These are phyloP conservation scores for Phanerochaete carnosa DNA, from an alignment of 768 basidiomycete genomes.

Conservation along the genomic window DNA sequence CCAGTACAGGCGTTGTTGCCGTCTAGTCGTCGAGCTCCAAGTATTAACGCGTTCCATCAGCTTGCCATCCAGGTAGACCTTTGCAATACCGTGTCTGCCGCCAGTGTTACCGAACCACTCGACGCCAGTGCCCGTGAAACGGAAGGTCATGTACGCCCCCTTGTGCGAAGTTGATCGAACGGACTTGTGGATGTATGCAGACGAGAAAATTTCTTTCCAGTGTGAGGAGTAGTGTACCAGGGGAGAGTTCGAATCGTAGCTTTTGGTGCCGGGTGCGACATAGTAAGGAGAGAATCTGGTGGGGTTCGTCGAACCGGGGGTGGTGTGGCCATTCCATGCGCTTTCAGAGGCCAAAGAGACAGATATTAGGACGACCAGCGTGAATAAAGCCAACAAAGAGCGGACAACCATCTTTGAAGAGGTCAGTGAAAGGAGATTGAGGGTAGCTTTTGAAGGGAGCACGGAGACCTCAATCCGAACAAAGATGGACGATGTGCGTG, in stretches of 20 bases:
- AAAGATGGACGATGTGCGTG: not conserved
- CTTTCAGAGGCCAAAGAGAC: slow-evolving; percentile 29
- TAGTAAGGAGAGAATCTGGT: slow-evolving; percentile 64
- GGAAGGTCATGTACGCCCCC: slow-evolving; percentile 50
- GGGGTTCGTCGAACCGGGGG: slow-evolving; percentile 44
- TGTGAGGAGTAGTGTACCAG: slow-evolving; percentile 58
- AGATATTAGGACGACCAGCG: slow-evolving; percentile 21
- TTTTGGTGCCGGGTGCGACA: slow-evolving; percentile 68
- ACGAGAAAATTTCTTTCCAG: slow-evolving; percentile 56
- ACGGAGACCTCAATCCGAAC: not conserved
- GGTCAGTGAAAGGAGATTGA: slow-evolving; percentile 1
- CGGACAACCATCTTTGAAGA: slow-evolving; percentile 8
- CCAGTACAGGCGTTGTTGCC: slow-evolving; percentile 68
- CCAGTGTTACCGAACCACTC: slow-evolving; percentile 74
- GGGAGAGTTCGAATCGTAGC: slow-evolving; percentile 67
- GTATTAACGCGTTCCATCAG: slow-evolving; percentile 43
- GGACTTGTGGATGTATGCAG: slow-evolving; percentile 46
- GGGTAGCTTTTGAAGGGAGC: not conserved
- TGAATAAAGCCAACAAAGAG: slow-evolving; percentile 8
- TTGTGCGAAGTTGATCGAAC: slow-evolving; percentile 46
- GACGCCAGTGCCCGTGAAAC: slow-evolving; percentile 70
- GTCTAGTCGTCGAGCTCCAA: slow-evolving; percentile 32
- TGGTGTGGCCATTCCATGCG: slow-evolving; percentile 70
- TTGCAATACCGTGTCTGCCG: slow-evolving; percentile 48
- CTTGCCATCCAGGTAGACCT: slow-evolving; percentile 57